Conservation (phyloP, 352 stramenopile species). For the Globisporangium nunn region DNA sequence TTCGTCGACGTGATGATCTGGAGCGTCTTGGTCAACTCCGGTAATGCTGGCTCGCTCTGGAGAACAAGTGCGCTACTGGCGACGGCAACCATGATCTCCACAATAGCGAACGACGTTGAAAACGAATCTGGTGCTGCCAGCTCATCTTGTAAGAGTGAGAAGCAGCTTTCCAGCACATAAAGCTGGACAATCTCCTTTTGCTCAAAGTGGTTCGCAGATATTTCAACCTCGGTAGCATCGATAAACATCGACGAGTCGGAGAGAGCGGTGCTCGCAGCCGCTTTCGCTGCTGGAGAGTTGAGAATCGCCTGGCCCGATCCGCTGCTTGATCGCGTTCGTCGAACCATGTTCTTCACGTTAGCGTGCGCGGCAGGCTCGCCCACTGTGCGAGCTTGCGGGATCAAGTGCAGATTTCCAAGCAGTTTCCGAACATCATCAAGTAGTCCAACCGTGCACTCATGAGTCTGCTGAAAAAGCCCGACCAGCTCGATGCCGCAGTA, state of each 20-base stretch:
- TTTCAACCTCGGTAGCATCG: constrained; percentile 4
- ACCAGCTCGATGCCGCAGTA: constrained; percentile 30
- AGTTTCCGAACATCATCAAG: constrained; percentile 20
- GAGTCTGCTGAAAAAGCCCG: constrained; percentile 20
- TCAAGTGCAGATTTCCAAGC: constrained; percentile 25
- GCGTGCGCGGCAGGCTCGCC: neutral
- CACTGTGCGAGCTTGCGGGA: constrained; percentile 8
- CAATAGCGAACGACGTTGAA: constrained; percentile 18
- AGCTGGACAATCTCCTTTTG: constrained; percentile 37
- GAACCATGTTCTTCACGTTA: neutral
- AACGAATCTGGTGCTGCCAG: constrained; percentile 23
- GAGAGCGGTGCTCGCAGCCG: constrained; percentile 5
- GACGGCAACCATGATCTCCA: constrained; percentile 48
- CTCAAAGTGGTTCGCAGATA: neutral
- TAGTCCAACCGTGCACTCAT: constrained; percentile 18
- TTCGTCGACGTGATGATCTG: constrained; percentile 80
- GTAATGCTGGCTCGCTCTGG: constrained; percentile 5
- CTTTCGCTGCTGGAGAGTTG: constrained; percentile 1
- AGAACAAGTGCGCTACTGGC: constrained; percentile 36
- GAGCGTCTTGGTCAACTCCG: constrained; percentile 51
- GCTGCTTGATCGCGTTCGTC: constrained; percentile 7
- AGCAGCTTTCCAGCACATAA: constrained; percentile 44
- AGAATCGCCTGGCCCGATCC: constrained; percentile 1
- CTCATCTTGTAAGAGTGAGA: constrained; percentile 24
- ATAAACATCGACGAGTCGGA: constrained; percentile 28